Conservation (phyloP, 2,329 filamentous ascomycete genomes). For the Paradendryphiella salina region DNA sequence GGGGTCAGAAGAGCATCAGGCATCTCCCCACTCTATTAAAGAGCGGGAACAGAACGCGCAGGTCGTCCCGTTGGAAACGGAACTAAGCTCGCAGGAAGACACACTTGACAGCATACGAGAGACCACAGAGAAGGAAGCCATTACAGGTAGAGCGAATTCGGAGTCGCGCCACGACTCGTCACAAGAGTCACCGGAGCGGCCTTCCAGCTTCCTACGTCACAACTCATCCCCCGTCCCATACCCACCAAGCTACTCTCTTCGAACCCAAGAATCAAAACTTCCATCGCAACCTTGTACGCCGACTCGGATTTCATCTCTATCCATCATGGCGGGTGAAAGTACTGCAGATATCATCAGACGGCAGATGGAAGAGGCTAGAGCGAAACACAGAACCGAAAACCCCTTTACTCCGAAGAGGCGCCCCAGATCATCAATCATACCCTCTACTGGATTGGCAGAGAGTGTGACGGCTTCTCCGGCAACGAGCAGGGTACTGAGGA, state of each 20-base stretch:
- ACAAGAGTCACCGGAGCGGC: constrained; percentile 31
- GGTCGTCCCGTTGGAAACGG: constrained; percentile 17
- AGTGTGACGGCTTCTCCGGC: background rate
- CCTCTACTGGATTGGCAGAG: constrained; percentile 1
- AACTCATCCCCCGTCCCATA: constrained; percentile 27
- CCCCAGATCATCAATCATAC: constrained; percentile 3
- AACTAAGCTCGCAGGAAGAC: constrained; percentile 26
- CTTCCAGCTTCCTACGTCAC: constrained; percentile 1
- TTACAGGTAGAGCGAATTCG: constrained; percentile 6
- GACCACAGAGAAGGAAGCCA: constrained; percentile 20
- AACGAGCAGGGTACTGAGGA: constrained; percentile 4
- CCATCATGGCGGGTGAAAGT: constrained; percentile 23
- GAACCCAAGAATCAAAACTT: constrained; percentile 20
- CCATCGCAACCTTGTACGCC: constrained; percentile 28
- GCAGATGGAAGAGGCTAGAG: constrained; percentile 15
- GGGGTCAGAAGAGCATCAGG: background rate
- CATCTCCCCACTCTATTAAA: background rate
- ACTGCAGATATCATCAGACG: constrained; percentile 9
- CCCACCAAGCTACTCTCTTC: constrained; percentile 31
- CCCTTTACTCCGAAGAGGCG: constrained; percentile 16
- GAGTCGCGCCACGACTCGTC: constrained; percentile 40
- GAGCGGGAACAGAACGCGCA: constrained; percentile 35
- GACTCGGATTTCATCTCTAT: constrained; percentile 12
- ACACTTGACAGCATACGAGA: constrained; percentile 17
- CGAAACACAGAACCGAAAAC: constrained; percentile 14